Evolutionary conservation across 768 basidiomycete species (phyloP), one percentile per base, ranked within the genome.

Genomic region (Dentipellis fragilis): DNA sequence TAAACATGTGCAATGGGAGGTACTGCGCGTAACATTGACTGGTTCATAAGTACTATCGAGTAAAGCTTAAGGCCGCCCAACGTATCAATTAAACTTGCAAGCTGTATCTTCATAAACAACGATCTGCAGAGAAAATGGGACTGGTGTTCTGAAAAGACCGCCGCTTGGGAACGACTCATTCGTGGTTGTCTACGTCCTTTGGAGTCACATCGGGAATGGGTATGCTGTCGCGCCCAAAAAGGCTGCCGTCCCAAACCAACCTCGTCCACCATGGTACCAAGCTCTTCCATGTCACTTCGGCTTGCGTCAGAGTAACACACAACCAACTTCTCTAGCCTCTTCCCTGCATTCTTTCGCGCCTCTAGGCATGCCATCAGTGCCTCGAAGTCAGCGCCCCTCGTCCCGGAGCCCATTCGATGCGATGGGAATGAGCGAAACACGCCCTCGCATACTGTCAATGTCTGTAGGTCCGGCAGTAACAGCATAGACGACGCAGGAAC

Each of bases 181-280:
- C 42, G 14, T 6, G n/a, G n/a, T 45, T 16, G 11, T 19, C 14
- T 19, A n/a, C 42, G 8, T n/a, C 42, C 14, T 45, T 45, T 16
- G 42, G n/a, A 3, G n/a, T 19, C 3, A 45, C n/a, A 16, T 45
- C 42, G n/a, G 42, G 42, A 16, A 45, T 45, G n/a, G 60, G 60
- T n/a, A 61, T 58, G 10, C 52, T 37, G 2, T 12, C 37, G 10
- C 42, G 54, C 16, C 60, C 60, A 5, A 54, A 52, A 8, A 40
- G 23, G 4, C 58, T 60, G n/a, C 60, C 60, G 37, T 61, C 60
- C 60, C 60, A 61, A 22, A 61, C 52, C 45, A 61, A 51, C 37
- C 59, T 51, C n/a, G 46, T 23, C 53, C 9, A 36, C 56, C 5
- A 37, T 51, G 10, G 17, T 50, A 4, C 58, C 60, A 1, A 61